Evolutionary conservation across 371 early-diverging fungal species (phyloP).

Genomic region (Mucor mucedo): DNA sequence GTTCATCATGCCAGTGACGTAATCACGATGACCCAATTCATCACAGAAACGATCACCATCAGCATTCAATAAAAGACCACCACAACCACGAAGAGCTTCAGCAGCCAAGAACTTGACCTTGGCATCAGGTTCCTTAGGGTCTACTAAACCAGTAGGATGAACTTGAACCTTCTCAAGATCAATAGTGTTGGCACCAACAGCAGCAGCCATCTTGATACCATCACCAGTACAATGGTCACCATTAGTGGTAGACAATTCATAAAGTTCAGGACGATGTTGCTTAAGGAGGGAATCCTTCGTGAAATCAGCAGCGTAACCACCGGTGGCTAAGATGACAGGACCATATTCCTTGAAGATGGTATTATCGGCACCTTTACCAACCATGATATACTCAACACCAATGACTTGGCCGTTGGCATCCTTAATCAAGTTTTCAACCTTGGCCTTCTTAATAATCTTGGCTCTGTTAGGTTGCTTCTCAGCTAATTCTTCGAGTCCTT

Average conservation of each 20-base stretch:
- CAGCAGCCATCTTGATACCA: slow-evolving; percentile 89
- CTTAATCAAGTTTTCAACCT: slow-evolving; percentile 68
- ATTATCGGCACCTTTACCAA: slow-evolving; percentile 61
- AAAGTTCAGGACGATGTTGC: slow-evolving; percentile 74
- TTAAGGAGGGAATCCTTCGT: slow-evolving; percentile 67
- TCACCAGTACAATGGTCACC: slow-evolving; percentile 96
- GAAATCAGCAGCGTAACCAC: slow-evolving; percentile 89
- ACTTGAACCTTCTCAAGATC: slow-evolving; percentile 98
- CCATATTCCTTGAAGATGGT: slow-evolving; percentile 62
- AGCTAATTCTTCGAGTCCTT: slow-evolving; percentile 79
- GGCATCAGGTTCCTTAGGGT: slow-evolving; percentile 88
- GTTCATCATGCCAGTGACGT: slow-evolving; percentile 86
- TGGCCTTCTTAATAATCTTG: slow-evolving; percentile 81
- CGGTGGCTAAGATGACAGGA: slow-evolving; percentile 94
- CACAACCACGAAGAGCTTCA: slow-evolving; percentile 96
- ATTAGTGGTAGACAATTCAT: slow-evolving; percentile 82
- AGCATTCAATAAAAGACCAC: slow-evolving; percentile 85
- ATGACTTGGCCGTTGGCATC: slow-evolving; percentile 64
- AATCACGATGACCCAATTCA: slow-evolving; percentile 90
- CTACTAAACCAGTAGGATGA: slow-evolving; percentile 96
- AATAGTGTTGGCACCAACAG: slow-evolving; percentile 83
- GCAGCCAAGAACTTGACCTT: slow-evolving; percentile 91
- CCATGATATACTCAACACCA: slow-evolving; percentile 81
- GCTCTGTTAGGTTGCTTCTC: slow-evolving; percentile 73
- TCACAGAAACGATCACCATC: slow-evolving; percentile 93